Evolutionary conservation across 768 basidiomycete genomes (phyloP).

Genomic region (Sporobolomyces phaffii): DNA sequence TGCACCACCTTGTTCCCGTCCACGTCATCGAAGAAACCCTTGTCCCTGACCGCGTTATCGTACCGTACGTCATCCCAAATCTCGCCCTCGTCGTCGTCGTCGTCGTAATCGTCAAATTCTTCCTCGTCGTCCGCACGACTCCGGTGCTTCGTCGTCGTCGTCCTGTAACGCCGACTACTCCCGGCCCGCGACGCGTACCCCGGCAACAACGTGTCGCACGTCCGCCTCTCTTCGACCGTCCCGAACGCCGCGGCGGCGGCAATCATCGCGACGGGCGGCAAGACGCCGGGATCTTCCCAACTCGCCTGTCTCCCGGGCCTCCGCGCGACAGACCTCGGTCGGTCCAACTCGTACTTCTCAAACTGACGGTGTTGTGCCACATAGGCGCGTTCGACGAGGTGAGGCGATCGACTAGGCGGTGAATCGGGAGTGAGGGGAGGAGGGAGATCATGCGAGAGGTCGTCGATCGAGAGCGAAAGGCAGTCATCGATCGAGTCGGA

Average conservation of each 20-base stretch:
- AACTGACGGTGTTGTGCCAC: background rate
- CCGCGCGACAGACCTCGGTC: background rate
- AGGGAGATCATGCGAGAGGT: background rate
- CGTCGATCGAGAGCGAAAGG: no score
- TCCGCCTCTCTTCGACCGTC: background rate
- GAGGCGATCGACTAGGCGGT: no score
- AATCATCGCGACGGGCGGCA: no score
- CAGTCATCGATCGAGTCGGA: background rate
- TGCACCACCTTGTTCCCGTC: background rate
- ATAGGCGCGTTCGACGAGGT: background rate
- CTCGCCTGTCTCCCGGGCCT: background rate
- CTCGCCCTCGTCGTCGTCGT: background rate
- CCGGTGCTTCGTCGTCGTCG: no score
- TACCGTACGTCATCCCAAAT: no score
- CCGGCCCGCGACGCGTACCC: conserved; percentile 6
- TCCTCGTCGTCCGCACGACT: no score
- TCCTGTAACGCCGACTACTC: background rate
- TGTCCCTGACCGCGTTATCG: no score
- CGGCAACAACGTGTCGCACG: conserved; percentile 1
- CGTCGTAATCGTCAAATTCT: background rate
- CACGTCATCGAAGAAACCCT: no score
- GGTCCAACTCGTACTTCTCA: background rate
- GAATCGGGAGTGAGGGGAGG: background rate
- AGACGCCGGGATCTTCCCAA: background rate
- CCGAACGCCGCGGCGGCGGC: background rate